phyloP scores from a whole-genome alignment of 2,329 filamentous ascomycete genomes.

The Colletotrichum somersetense region DNA sequence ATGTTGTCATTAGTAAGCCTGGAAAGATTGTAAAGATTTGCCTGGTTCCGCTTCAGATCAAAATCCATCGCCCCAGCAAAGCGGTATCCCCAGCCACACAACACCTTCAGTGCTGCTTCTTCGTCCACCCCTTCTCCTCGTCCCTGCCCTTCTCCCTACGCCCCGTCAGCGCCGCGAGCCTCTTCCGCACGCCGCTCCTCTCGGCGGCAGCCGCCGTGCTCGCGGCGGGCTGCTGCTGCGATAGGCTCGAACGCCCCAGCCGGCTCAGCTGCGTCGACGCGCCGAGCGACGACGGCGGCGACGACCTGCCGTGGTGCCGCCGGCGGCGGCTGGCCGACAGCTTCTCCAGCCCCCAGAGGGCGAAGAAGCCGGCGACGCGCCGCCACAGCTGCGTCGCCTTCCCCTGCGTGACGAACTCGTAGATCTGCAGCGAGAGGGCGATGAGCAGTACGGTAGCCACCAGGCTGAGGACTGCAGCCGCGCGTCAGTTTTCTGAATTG shows the following conservation, averaged over 20 bases:
- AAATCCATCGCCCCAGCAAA: too few species aligned
- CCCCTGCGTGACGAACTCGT: slow-evolving; percentile 35
- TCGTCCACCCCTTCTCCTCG: slow-evolving; percentile 28
- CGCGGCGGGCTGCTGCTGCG: slow-evolving; percentile 12
- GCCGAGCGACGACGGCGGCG: slow-evolving; percentile 19
- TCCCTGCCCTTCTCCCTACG: neutral
- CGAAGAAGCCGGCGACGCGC: neutral
- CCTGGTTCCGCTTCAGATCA: neutral
- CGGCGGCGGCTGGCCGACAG: neutral
- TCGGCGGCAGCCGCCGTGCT: slow-evolving; percentile 15
- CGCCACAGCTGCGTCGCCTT: slow-evolving; percentile 9
- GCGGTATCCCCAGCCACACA: neutral
- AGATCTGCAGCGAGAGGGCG: slow-evolving; percentile 35
- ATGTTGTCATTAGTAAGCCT: too few species aligned
- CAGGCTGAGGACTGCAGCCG: slow-evolving; percentile 32
- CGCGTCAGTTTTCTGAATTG: neutral
- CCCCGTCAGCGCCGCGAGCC: slow-evolving; percentile 21
- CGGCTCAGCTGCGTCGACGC: slow-evolving; percentile 33
- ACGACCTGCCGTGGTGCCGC: neutral
- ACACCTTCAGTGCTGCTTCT: neutral
- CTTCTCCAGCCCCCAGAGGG: neutral
- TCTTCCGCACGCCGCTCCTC: slow-evolving; percentile 21
- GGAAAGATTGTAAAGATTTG: too few species aligned
- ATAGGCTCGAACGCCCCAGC: slow-evolving; percentile 24
- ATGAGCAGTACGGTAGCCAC: slow-evolving; percentile 38